Base-by-base conservation (phyloP, 2,329 filamentous ascomycete species). In the Paecilomyces sp. region DNA sequence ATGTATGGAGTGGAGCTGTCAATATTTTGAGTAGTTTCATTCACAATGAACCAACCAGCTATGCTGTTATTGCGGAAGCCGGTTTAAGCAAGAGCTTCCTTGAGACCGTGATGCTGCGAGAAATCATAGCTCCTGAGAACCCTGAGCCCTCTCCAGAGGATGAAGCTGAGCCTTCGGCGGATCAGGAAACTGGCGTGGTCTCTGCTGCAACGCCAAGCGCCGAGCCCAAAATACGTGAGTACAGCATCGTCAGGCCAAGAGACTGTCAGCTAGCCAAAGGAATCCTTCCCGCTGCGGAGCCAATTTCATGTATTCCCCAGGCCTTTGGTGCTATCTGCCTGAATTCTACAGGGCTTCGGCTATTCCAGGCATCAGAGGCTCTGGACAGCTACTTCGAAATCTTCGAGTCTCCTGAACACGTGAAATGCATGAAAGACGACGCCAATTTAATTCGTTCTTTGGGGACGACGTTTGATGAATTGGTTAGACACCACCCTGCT, bases 41-140 rank as follows among this genome's bases (percentile, higher is more conserved):
- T 68, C 95, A 99, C 76, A 97, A 97, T 70, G 94, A 99, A 69
- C 94, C 94, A 0, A 99, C 94, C 0, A 99, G 94, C 74, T 99
- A 96, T 72, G 89, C 91, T 30, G 91, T 96, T 25, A 94, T 99
- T 64, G 91, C 91, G 13, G 94, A 99, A 76, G 93, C 94, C 56
- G 92, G 92, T 24, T 83, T 99, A 66, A 92, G 94, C 68, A 89
- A 89, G 71, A 90, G 87, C 57, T 89, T 97, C 60, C 81, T 99
- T 13, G 88, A 93, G 73, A 87, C 92, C 3, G 84, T 97, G 58
- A 95, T 83, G 56, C 73, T 77, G 41, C 73, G 73, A 61, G 65
- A 71, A 34, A 66, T 80, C 31, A 71, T 76, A 25, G 66, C 60
- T 55, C 65, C 65, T 13, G 70, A 79, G 67, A 68, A 68, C 36